These are phyloP conservation scores for Echium plantagineum DNA, from an alignment of 257 asterid genomes.

Conservation along the genomic window DNA sequence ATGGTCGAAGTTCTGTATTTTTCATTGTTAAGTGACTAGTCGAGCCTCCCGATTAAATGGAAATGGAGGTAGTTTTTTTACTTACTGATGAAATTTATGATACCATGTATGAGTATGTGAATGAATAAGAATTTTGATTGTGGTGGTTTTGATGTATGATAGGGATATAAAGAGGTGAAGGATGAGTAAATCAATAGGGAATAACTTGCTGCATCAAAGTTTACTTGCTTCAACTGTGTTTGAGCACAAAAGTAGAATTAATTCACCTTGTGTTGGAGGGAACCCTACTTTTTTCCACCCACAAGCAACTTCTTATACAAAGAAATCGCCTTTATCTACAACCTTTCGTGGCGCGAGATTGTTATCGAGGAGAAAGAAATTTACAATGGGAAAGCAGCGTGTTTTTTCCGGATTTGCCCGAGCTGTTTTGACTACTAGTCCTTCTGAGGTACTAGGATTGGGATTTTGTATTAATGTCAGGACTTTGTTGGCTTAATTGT, in stretches of 20 bases:
- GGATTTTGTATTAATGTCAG: neutral
- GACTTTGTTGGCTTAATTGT: neutral
- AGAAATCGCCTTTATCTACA: slow-evolving; percentile 47
- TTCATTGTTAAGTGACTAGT: too few relatives aligned
- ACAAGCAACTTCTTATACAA: slow-evolving; percentile 51
- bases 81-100: neutral
- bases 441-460: slow-evolving; percentile 39
- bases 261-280: slow-evolving; percentile 47
- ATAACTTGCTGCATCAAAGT: slow-evolving; percentile 67
- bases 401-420: slow-evolving; percentile 27
- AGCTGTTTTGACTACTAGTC: slow-evolving; percentile 58
- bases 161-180: slow-evolving; percentile 15
- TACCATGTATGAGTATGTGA: neutral
- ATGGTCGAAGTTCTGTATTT: too few relatives aligned
- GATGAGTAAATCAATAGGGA: slow-evolving; percentile 70
- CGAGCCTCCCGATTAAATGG: too few relatives aligned
- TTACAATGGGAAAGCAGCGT: slow-evolving; percentile 45
- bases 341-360: slow-evolving; percentile 44
- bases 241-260: slow-evolving; percentile 53
- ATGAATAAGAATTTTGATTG: neutral
- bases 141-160: slow-evolving; percentile 1
- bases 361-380: slow-evolving; percentile 24
- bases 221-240: slow-evolving; percentile 43
- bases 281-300: slow-evolving; percentile 44
- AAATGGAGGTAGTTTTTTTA: neutral